A percentile compares a stretch with the other conserved stretches of the same genome.
These are phyloP conservation scores for Petunia secreta DNA, from an alignment of 257 asterid genomes.

Conservation along the genomic window DNA sequence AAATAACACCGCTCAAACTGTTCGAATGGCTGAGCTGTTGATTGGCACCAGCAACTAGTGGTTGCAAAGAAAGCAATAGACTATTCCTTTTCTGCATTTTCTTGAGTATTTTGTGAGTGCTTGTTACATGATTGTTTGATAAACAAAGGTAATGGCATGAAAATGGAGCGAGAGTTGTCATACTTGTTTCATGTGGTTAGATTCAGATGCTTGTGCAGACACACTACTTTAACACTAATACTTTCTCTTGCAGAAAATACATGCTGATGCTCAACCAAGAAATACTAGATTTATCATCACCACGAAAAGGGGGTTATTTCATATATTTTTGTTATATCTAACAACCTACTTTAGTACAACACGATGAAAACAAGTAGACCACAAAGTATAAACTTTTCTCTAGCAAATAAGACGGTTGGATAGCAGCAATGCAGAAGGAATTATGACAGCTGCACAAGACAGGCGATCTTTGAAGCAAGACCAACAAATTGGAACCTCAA, in stretches of 20 bases:
- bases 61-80: background rate
- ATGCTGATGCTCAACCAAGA: background rate
- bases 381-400: too few relatives aligned
- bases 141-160: background rate
- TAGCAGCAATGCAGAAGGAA: too few relatives aligned
- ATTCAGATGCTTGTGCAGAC: background rate
- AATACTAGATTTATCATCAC: background rate
- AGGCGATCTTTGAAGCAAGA: too few relatives aligned
- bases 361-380: too few relatives aligned
- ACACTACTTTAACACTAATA: background rate
- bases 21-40: background rate
- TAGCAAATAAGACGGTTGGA: too few relatives aligned
- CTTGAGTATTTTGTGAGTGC: background rate
- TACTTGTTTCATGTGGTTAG: background rate
- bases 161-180: background rate
- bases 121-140: constrained; percentile 4
- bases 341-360: too few relatives aligned
- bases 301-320: background rate
- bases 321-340: too few relatives aligned
- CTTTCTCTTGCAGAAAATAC: background rate
- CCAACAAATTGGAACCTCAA: too few relatives aligned
- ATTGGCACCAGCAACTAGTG: background rate
- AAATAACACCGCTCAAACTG: background rate
- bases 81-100: background rate
- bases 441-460: too few relatives aligned